A percentile compares a stretch with the other conserved stretches of the same genome.
Evolutionary conservation across 2,329 filamentous ascomycete species (phyloP).

Genomic region (Chaetomiaceae sp.): DNA sequence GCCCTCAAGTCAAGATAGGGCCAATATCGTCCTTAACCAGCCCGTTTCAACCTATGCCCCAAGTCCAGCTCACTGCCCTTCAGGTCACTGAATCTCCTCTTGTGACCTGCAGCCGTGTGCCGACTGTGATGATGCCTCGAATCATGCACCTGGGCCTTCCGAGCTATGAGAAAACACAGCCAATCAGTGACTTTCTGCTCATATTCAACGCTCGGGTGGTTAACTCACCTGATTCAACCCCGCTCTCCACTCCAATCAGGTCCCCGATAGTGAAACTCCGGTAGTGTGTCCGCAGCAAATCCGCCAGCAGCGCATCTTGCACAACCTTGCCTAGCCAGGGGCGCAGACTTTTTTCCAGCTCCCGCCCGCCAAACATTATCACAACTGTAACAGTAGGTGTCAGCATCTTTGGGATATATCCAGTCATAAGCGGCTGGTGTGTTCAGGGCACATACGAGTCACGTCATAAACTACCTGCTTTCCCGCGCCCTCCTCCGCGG

Average conservation of each 20-base stretch:
- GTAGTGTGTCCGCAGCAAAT: not conserved
- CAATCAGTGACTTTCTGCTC: too few relatives aligned
- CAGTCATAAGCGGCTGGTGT: too few relatives aligned
- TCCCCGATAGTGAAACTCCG: conserved; percentile 3
- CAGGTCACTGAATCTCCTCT: not conserved
- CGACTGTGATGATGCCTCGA: not conserved
- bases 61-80: not conserved
- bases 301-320: not conserved
- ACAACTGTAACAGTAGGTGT: not conserved
- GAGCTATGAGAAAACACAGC: not conserved
- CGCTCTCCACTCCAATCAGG: not conserved
- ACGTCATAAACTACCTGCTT: conserved; percentile 7
- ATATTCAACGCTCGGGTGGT: not conserved
- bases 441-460: not conserved
- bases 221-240: not conserved
- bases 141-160: not conserved
- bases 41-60: not conserved
- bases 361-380: not conserved
- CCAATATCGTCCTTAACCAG: not conserved
- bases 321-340: conserved; percentile 2
- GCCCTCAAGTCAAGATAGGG: not conserved
- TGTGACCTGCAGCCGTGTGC: not conserved
- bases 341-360: not conserved
- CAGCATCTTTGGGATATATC: not conserved
- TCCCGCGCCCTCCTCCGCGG: not conserved